phyloP scores from a whole-genome alignment of 306 rosid genomes.

The Citrullus amarus region DNA sequence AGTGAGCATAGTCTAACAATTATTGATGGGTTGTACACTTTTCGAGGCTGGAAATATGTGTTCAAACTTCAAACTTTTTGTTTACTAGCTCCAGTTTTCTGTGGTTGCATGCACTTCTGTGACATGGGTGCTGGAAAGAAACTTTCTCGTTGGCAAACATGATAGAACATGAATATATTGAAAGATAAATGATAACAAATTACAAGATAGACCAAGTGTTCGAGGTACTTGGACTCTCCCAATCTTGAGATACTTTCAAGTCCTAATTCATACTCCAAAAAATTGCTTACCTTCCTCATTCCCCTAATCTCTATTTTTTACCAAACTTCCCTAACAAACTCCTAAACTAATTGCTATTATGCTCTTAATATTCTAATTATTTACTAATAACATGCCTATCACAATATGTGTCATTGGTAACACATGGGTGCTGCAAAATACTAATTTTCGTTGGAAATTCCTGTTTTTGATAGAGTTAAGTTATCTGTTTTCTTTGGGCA shows the following conservation, averaged over 20 bases:
- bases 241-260: neutral
- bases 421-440: neutral
- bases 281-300: too few relatives aligned
- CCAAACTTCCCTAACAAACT: too few relatives aligned
- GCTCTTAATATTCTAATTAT: too few relatives aligned
- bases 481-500: neutral
- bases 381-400: too few relatives aligned
- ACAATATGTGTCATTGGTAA: neutral
- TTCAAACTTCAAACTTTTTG: neutral
- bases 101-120: neutral
- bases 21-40: too few relatives aligned
- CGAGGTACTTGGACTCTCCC: neutral
- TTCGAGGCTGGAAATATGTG: neutral
- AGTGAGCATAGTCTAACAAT: too few relatives aligned
- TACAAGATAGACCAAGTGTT: neutral
- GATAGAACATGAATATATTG: neutral
- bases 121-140: neutral
- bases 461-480: neutral
- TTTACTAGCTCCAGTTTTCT: neutral
- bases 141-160: too few relatives aligned
- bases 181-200: neutral
- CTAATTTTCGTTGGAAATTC: neutral
- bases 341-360: too few relatives aligned
- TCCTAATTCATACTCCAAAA: too few relatives aligned
- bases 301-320: too few relatives aligned